Percentiles rank a stretch among this genome's conserved stretches.
phyloP scores from a whole-genome alignment of 352 stramenopile genomes.

The Phytopythium mirpurense region DNA sequence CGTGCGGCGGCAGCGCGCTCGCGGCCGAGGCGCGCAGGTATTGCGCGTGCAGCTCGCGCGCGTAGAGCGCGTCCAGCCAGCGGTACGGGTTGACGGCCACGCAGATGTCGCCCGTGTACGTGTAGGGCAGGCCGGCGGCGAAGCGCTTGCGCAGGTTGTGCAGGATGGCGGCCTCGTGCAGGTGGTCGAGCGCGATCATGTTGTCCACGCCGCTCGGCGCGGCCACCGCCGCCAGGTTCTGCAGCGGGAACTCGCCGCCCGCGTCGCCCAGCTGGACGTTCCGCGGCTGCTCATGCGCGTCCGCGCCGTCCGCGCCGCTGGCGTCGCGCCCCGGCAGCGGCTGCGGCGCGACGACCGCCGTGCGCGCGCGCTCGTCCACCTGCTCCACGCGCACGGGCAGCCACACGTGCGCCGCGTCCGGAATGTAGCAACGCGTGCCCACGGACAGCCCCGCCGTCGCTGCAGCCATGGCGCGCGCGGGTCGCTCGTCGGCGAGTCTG shows the following conservation, averaged over 20 bases:
- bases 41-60: constrained; percentile 45
- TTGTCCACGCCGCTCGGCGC: constrained; percentile 43
- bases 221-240: constrained; percentile 39
- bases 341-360: constrained; percentile 28
- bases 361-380: constrained; percentile 38
- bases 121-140: constrained; percentile 87
- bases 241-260: constrained; percentile 42
- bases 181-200: constrained; percentile 81
- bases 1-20: constrained; percentile 58
- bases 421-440: constrained; percentile 70
- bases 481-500: no score
- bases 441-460: constrained; percentile 27
- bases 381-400: constrained; percentile 65
- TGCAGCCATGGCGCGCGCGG: constrained; percentile 4
- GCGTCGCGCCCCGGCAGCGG: constrained; percentile 24
- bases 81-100: constrained; percentile 96
- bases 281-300: constrained; percentile 16
- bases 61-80: constrained; percentile 82
- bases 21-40: constrained; percentile 49
- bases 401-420: constrained; percentile 59
- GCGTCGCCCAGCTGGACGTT: constrained; percentile 34
- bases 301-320: constrained; percentile 7
- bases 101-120: constrained; percentile 94
- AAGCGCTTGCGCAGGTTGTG: constrained; percentile 86
- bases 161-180: constrained; percentile 89